phyloP scores from a whole-genome alignment of 1,139 yeast genomes.

The Diutina neorugosa region DNA sequence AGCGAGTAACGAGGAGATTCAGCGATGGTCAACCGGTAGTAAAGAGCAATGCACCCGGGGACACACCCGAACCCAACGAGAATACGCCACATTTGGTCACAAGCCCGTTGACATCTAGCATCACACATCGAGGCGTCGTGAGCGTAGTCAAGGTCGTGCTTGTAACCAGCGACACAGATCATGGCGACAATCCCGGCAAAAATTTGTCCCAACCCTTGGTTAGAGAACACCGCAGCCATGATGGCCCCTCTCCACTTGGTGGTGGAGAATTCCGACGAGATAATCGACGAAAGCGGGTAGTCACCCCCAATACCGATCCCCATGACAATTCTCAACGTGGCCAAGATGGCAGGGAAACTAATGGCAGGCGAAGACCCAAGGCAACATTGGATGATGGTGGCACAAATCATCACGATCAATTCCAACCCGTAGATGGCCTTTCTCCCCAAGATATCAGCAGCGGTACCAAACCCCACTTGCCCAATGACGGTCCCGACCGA shows the following conservation, averaged over 20 bases:
- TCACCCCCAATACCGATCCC: slow-evolving; percentile 99
- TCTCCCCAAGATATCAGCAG: slow-evolving; percentile 83
- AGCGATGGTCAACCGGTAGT: slow-evolving; percentile 85
- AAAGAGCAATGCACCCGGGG: slow-evolving; percentile 73
- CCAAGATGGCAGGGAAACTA: slow-evolving; percentile 57
- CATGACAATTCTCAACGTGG: slow-evolving; percentile 71
- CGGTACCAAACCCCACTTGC: slow-evolving; percentile 73
- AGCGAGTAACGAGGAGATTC: slow-evolving; percentile 85
- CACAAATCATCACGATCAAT: slow-evolving; percentile 69
- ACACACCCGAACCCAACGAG: slow-evolving; percentile 80
- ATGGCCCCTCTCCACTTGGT: slow-evolving; percentile 96
- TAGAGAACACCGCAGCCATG: slow-evolving; percentile 87
- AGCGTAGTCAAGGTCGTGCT: slow-evolving; percentile 40
- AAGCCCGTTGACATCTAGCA: slow-evolving; percentile 54
- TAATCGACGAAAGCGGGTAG: slow-evolving; percentile 91
- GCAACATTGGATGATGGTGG: slow-evolving; percentile 66
- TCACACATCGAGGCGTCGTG: slow-evolving; percentile 45
- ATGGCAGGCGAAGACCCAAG: slow-evolving; percentile 60
- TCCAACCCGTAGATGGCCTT: slow-evolving; percentile 82
- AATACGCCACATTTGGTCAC: slow-evolving; percentile 92
- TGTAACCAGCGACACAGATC: slow-evolving; percentile 61
- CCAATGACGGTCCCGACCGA: slow-evolving; percentile 94
- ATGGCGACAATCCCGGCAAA: slow-evolving; percentile 77
- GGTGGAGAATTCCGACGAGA: slow-evolving; percentile 79
- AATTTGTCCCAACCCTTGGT: slow-evolving; percentile 88